Evolutionary conservation across 2,329 filamentous ascomycete genomes (phyloP).

Genomic region (Fusarium newnesense): DNA sequence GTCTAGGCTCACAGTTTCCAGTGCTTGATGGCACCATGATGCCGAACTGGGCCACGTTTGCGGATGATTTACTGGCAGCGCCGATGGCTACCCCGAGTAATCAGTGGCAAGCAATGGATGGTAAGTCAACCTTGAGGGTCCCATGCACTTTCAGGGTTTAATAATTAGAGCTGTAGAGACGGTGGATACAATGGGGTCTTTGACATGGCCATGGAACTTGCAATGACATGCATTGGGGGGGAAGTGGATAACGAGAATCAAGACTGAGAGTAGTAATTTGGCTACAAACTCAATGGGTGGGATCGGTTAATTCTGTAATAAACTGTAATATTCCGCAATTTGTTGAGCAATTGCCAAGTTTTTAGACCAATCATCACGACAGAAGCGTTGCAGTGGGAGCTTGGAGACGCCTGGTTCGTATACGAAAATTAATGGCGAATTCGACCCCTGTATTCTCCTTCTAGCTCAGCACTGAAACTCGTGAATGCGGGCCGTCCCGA

Average conservation of each 20-base stretch:
- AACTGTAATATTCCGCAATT: too few relatives aligned
- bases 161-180: not conserved
- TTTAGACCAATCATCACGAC: not conserved
- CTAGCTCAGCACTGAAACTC: not conserved
- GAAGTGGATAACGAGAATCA: not conserved
- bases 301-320: not conserved
- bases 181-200: not conserved
- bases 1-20: not conserved
- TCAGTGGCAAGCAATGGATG: slow-evolving; percentile 13
- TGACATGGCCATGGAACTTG: slow-evolving; percentile 8
- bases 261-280: not conserved
- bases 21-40: not conserved
- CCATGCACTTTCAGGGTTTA: not conserved
- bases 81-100: not conserved
- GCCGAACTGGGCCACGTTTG: not conserved
- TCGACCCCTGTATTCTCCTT: not conserved
- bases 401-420: not conserved
- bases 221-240: not conserved
- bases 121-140: not conserved
- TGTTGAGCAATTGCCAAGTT: not conserved
- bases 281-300: too few relatives aligned
- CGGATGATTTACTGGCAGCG: not conserved
- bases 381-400: not conserved
- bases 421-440: not conserved
- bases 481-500: not conserved